Conservation (phyloP, 768 basidiomycete genomes). For the Chiua virens region DNA sequence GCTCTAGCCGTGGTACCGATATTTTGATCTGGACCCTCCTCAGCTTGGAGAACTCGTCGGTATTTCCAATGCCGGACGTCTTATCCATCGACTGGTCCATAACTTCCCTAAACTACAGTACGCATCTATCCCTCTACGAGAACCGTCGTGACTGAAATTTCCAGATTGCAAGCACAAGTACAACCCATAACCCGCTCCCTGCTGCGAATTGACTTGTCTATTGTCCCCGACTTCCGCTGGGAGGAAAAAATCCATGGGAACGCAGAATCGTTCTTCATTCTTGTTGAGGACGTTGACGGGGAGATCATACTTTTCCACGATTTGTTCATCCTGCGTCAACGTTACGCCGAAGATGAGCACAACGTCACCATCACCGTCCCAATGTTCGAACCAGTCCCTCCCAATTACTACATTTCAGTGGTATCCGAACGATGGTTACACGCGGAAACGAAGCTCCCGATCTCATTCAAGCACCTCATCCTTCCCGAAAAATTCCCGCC, state of each 20-base stretch:
- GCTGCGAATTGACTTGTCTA: constrained; percentile 88
- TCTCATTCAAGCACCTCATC: constrained; percentile 97
- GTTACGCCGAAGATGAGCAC: constrained; percentile 92
- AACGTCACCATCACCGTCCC: constrained; percentile 93
- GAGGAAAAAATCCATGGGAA: constrained; percentile 90
- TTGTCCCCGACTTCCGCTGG: constrained; percentile 98
- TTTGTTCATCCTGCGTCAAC: constrained; percentile 86
- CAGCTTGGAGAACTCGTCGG: constrained; percentile 96
- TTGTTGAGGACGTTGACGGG: constrained; percentile 97
- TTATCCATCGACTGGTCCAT: constrained; percentile 92
- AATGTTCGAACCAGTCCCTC: constrained; percentile 96
- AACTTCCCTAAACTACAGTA: constrained; percentile 94
- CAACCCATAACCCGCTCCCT: constrained; percentile 95
- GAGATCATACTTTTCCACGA: constrained; percentile 97
- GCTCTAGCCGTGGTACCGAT: constrained; percentile 88
- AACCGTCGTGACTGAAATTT: background rate
- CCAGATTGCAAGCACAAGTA: constrained; percentile 88
- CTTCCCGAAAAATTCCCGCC: constrained; percentile 96
- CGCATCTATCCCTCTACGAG: constrained; percentile 22
- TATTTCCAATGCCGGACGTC: constrained; percentile 87
- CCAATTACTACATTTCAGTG: constrained; percentile 96
- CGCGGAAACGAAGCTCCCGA: constrained; percentile 89
- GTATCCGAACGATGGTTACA: constrained; percentile 96
- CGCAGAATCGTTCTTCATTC: constrained; percentile 88
- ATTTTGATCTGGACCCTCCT: constrained; percentile 88